Evolutionary conservation across 192 early-diverging fungal species (phyloP), one percentile per base, ranked within the genome.

Genomic region (Coemansia sp.): DNA sequence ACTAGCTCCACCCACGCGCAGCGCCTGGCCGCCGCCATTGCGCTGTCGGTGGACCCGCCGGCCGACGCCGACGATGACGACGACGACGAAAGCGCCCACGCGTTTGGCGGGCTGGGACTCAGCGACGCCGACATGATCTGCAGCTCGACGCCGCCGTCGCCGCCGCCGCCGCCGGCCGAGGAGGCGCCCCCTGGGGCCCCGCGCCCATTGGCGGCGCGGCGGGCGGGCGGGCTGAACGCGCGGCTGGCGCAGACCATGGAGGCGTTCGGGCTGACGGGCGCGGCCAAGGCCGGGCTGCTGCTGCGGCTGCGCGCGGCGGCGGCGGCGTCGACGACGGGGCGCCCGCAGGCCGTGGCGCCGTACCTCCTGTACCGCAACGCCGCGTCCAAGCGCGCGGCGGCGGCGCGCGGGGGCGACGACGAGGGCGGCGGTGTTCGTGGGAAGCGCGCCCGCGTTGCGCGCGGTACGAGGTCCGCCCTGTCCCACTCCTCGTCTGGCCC

Each of bases 181-280:
- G 5, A 31, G 9, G 30, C 30, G 30, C 9, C 4, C 4, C 5
- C 30, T 31, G 30, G 5, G 5, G 30, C 30, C 9, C 5, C 30
- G 30, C 30, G 9, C 5, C 8, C 40, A 3, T 8, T 22, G 40
- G 21, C 25, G 42, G 37, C 19, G 47, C 52, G 50, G 25, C 56
- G 43, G 2, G 52, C 42, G 8, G 65, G 65, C 18, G 60, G 61
- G 18, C 63, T 76, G 23, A 76, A 68, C 19, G 72, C 72, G 0
- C 72, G 72, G 11, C 45, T 76, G 35, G 61, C 65, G 18, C 72
- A 76, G 62, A 65, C 72, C 7, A 76, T 76, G 72, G 72, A 76
- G 46, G 72, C 65, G 6, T 76, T 76, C 51, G 72, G 72, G 21
- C 68, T 76, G 36, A 68, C 62, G 0, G 72, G 72, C 10, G 47